phyloP scores from a whole-genome alignment of 306 rosid genomes.

The Begonia masoniana region DNA sequence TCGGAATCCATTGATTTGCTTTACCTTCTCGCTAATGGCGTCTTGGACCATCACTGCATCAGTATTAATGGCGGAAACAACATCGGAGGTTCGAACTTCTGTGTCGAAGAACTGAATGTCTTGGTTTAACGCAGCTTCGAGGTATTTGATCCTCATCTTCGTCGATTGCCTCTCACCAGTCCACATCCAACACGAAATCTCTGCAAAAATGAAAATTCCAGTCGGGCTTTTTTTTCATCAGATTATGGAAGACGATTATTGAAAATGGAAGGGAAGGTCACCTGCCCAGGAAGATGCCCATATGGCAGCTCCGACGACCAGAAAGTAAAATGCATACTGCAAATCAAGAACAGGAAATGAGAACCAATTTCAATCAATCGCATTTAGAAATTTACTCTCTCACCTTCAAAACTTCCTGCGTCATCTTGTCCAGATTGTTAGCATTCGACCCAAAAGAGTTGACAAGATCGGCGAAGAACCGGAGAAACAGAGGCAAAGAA shows the following conservation, averaged over 20 bases:
- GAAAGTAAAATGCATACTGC: not conserved
- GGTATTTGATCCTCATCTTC: conserved; percentile 74
- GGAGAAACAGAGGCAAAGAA: conserved; percentile 83
- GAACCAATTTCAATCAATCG: conserved; percentile 4
- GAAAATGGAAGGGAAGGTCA: not conserved
- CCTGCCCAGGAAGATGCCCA: not conserved
- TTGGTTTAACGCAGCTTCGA: conserved; percentile 73
- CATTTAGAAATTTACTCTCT: not conserved
- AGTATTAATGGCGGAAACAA: conserved; percentile 59
- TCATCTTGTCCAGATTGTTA: conserved; percentile 61
- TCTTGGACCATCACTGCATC: conserved; percentile 90
- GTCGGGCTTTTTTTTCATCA: not conserved
- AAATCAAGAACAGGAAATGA: not conserved
- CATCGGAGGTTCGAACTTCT: conserved; percentile 77
- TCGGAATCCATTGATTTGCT: too few species aligned
- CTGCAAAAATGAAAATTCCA: conserved; percentile 23
- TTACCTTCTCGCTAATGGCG: conserved; percentile 89
- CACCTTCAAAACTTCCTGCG: conserved; percentile 81
- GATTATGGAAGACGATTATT: too few species aligned
- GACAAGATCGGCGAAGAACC: conserved; percentile 77
- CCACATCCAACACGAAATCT: conserved; percentile 98
- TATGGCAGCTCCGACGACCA: not conserved
- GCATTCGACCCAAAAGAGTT: conserved; percentile 86
- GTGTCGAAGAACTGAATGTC: conserved; percentile 80
- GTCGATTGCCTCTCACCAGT: conserved; percentile 83